Conservation (phyloP, 108 stramenopile species). For the Nitzschia inconspicua region DNA sequence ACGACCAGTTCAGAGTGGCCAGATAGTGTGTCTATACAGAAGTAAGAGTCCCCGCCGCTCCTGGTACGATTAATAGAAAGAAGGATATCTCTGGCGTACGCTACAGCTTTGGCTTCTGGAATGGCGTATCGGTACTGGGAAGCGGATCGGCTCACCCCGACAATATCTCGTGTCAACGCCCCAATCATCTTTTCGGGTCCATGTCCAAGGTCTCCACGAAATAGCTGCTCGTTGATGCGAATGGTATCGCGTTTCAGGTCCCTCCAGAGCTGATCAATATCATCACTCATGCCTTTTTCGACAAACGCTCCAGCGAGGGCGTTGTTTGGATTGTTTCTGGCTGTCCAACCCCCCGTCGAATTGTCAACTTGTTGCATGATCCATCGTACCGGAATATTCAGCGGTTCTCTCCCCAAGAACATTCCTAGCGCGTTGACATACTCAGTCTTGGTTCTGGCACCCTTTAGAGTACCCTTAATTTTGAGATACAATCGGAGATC, state of each 20-base stretch:
- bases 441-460: slow-evolving; percentile 53
- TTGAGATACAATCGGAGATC: slow-evolving; percentile 58
- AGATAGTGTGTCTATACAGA: slow-evolving; percentile 73
- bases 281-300: slow-evolving; percentile 42
- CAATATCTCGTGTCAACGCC: slow-evolving; percentile 54
- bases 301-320: slow-evolving; percentile 36
- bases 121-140: slow-evolving; percentile 29
- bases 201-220: slow-evolving; percentile 58
- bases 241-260: slow-evolving; percentile 76
- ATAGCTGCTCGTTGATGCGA: slow-evolving; percentile 65
- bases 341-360: slow-evolving; percentile 16
- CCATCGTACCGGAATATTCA: slow-evolving; percentile 78
- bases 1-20: slow-evolving; percentile 68
- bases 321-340: neutral
- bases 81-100: slow-evolving; percentile 74
- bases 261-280: slow-evolving; percentile 75
- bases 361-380: slow-evolving; percentile 61
- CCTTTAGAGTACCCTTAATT: slow-evolving; percentile 35
- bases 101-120: slow-evolving; percentile 67
- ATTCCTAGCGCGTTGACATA: slow-evolving; percentile 47
- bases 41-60: slow-evolving; percentile 83
- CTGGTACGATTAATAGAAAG: slow-evolving; percentile 75
- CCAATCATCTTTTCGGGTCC: slow-evolving; percentile 77
- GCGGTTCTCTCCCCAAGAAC: slow-evolving; percentile 19
- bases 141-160: slow-evolving; percentile 38